Evolutionary conservation across 78 protist species (phyloP).

Genomic region (Monosiga brevicollis): DNA sequence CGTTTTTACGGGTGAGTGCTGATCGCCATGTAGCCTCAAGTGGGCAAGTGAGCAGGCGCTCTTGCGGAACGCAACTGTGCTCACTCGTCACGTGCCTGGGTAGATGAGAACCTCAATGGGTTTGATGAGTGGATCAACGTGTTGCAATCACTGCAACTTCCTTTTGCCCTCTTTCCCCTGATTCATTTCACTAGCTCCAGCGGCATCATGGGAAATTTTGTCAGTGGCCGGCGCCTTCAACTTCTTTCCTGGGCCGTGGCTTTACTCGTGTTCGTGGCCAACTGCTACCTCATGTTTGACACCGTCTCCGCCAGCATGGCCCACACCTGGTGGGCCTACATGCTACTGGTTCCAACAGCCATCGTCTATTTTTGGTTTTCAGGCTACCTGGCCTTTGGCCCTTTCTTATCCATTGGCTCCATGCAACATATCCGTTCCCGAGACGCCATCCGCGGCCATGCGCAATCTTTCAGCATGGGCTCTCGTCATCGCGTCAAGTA

Average conservation of each 20-base stretch:
- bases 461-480: too few species aligned
- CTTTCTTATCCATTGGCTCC: neutral
- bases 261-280: conserved; percentile 4
- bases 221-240: neutral
- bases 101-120: conserved; percentile 11
- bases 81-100: conserved; percentile 10
- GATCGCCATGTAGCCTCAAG: too few species aligned
- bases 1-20: neutral
- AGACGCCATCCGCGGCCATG: too few species aligned
- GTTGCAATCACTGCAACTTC: conserved; percentile 62
- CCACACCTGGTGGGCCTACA: too few species aligned
- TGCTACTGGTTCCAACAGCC: too few species aligned
- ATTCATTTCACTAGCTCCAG: conserved; percentile 23
- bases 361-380: too few species aligned
- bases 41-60: conserved; percentile 9
- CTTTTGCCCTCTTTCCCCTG: conserved; percentile 63
- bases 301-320: too few species aligned
- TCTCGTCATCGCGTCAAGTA: too few species aligned
- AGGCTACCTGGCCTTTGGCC: too few species aligned
- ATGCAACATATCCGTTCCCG: neutral
- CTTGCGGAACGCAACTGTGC: conserved; percentile 1
- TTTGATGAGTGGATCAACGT: conserved; percentile 59
- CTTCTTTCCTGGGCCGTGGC: neutral
- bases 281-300: conserved; percentile 10
- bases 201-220: conserved; percentile 30